These are phyloP conservation scores for Colletotrichum noveboracense DNA, from an alignment of 2,329 filamentous ascomycete genomes.

Conservation along the genomic window DNA sequence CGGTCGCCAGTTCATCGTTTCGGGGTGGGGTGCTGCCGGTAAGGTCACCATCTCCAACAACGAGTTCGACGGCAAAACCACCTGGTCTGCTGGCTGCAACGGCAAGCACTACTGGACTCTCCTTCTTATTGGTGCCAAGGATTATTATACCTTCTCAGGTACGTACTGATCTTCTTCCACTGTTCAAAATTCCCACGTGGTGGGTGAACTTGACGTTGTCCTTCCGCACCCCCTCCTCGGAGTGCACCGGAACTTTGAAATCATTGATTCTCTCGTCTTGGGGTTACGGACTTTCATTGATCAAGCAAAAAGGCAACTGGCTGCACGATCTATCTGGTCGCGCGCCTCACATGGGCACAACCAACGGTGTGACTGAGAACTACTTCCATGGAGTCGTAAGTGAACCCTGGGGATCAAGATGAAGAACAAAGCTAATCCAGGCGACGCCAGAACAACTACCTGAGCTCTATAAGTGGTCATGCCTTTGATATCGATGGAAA, in stretches of 20 bases:
- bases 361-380: conserved; percentile 1
- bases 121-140: conserved; percentile 33
- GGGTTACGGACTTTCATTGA: too few relatives aligned
- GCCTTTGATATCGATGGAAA: conserved; percentile 55
- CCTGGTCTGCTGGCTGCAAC: conserved; percentile 32
- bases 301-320: too few relatives aligned
- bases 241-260: too few relatives aligned
- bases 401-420: background rate
- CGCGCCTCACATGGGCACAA: conserved; percentile 26
- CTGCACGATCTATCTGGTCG: too few relatives aligned
- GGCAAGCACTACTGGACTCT: conserved; percentile 36
- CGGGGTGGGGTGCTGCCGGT: conserved; percentile 36
- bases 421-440: too few relatives aligned
- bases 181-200: too few relatives aligned
- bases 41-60: conserved; percentile 41
- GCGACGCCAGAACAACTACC: accelerated
- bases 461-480: too few relatives aligned
- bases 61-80: conserved; percentile 41
- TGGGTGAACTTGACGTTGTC: too few relatives aligned
- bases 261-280: too few relatives aligned
- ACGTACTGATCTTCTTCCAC: too few relatives aligned
- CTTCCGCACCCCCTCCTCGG: too few relatives aligned
- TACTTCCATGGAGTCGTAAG: conserved; percentile 27
- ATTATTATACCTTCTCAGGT: conserved; percentile 25
- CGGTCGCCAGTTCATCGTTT: conserved; percentile 45